phyloP scores from a whole-genome alignment of 2,329 filamentous ascomycete genomes.

The Phyllosticta citrichinensis region DNA sequence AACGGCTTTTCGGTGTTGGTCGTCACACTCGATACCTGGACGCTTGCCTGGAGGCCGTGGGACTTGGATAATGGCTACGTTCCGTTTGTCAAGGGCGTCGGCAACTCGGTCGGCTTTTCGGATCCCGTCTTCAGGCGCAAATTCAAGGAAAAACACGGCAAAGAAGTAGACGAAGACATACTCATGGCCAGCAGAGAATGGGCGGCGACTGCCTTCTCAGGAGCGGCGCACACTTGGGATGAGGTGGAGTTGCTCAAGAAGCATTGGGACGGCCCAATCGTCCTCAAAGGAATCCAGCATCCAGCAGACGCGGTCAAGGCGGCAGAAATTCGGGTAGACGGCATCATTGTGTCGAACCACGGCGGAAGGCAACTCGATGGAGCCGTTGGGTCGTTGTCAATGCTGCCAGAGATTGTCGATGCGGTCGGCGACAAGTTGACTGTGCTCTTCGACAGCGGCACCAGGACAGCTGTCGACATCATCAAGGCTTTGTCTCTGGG shows the following conservation, averaged over 20 bases:
- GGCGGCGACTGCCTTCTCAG: constrained; percentile 27
- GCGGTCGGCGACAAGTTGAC: constrained; percentile 18
- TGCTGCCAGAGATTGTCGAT: constrained; percentile 51
- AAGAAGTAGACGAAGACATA: constrained; percentile 33
- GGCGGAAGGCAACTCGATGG: constrained; percentile 45
- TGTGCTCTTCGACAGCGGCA: constrained; percentile 43
- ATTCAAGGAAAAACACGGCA: constrained; percentile 38
- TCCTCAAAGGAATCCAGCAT: constrained; percentile 50
- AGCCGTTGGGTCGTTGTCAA: constrained; percentile 40
- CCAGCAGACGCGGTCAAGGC: constrained; percentile 39
- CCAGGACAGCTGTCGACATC: constrained; percentile 40
- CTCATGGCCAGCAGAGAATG: constrained; percentile 16
- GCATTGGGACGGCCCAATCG: constrained; percentile 55
- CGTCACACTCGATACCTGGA: constrained; percentile 62
- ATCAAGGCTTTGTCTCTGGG: constrained; percentile 45
- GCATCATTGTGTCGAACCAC: constrained; percentile 44
- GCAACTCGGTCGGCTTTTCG: constrained; percentile 52
- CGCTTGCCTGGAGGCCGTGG: constrained; percentile 54
- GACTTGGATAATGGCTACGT: constrained; percentile 50
- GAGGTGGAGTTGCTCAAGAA: constrained; percentile 48
- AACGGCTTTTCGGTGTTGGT: constrained; percentile 54
- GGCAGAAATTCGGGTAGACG: constrained; percentile 36
- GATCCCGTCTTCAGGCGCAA: constrained; percentile 56
- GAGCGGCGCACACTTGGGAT: constrained; percentile 44
- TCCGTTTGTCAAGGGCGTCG: constrained; percentile 30